phyloP scores from a whole-genome alignment of 2,329 filamentous ascomycete species.

The Cladosporium sp. region DNA sequence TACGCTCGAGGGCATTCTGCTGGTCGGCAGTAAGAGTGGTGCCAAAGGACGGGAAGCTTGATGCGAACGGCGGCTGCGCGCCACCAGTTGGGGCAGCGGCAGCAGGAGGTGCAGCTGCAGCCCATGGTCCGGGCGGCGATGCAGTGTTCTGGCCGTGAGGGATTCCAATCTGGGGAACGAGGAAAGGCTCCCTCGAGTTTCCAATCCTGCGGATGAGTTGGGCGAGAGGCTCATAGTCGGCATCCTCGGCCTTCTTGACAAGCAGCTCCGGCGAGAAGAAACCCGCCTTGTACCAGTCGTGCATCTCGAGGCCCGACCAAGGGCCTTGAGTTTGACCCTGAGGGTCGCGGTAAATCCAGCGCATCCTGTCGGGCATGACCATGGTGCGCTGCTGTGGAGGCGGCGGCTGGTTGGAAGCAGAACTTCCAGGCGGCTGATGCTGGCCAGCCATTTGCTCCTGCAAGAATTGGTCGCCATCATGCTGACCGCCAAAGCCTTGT shows the following conservation, averaged over 20 bases:
- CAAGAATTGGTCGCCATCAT: conserved; percentile 23
- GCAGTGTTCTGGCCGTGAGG: conserved; percentile 67
- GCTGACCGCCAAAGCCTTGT: conserved; percentile 24
- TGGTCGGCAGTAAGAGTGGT: conserved; percentile 96
- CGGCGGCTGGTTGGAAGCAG: conserved; percentile 66
- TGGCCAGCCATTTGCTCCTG: conserved; percentile 9
- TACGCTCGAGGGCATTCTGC: conserved; percentile 92
- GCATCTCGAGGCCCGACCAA: conserved; percentile 97
- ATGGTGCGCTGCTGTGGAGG: conserved; percentile 76
- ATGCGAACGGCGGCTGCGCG: conserved; percentile 79
- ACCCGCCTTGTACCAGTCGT: conserved; percentile 98
- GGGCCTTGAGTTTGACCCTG: conserved; percentile 90
- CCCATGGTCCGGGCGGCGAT: conserved; percentile 39
- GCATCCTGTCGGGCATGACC: conserved; percentile 99
- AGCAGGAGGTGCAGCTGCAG: conserved; percentile 31
- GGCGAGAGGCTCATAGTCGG: conserved; percentile 90
- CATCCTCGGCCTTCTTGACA: conserved; percentile 91
- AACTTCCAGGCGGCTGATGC: conserved; percentile 42
- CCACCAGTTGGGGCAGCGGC: conserved; percentile 38
- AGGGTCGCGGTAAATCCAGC: conserved; percentile 97
- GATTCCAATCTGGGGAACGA: conserved; percentile 95
- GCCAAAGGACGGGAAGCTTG: conserved; percentile 92
- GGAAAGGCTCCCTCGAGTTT: conserved; percentile 94
- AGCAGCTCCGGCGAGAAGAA: conserved; percentile 95
- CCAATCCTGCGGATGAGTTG: conserved; percentile 94